Evolutionary conservation across 306 rosid genomes (phyloP), one percentile per base, ranked within the genome.

Genomic region (Medicago lupulina): DNA sequence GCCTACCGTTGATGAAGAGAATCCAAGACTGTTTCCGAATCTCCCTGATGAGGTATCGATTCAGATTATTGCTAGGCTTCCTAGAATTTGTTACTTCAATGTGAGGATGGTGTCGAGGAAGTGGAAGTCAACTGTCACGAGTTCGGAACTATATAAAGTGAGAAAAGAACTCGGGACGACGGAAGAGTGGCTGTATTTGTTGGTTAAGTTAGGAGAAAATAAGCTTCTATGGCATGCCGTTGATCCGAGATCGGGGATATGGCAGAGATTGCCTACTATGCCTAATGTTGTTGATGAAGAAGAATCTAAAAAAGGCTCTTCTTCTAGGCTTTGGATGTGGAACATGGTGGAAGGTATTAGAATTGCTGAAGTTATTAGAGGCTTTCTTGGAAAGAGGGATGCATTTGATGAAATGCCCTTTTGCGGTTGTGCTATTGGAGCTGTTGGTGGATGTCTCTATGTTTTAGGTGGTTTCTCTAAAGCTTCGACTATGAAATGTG

Each of bases 11-110:
- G 73, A 60, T 21, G 97, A 87, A 79, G 93, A 89, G 85, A 89
- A 78, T 81, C 83, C 86, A 53, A 90, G 92, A 77, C 77, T 95
- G 49, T 90, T 95, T 81, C 97, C 97, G 9, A 78, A 77, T 75
- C 93, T 95, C 81, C 97, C 97, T 57, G 97, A 95, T 79, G 99
- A 95, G 89, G 53, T 95, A 39, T 95, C 99, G 9, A 46, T 92
- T 54, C 99, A 90, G 84, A 92, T 95, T 77, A 84, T 95, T 23
- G 99, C 99, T 53, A 90, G 99, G 67, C 79, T 92, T 80, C 97
- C 97, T 51, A 88, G 97, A 75, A 81, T 88, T 72, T 88, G 69
- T 84, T 86, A 95, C 82, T 81, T 79, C 31, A 82, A 83, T 69
- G 57, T 85, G 54, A 89, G 85, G 77, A 61, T 79, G 86, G 97